Evolutionary conservation across 768 basidiomycete genomes (phyloP), one percentile per base, ranked within the genome.

Genomic region (Boletus sp.): DNA sequence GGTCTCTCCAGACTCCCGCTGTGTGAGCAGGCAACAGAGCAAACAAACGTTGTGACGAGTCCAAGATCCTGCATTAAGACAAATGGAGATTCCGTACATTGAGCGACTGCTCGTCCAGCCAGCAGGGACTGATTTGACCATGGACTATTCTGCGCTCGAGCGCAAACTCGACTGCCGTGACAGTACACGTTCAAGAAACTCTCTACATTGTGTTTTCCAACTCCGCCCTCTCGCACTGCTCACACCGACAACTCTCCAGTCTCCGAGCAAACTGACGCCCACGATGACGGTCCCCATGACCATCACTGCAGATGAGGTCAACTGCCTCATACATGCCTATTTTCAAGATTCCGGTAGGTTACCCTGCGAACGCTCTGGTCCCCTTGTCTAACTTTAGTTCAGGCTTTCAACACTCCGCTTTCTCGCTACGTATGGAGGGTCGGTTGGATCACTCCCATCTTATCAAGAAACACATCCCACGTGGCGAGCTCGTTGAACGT

Each of bases 331-430:
- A 44, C 84, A 93, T 69, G 80, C 91, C 2, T 93, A 92, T 65
- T 83, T 93, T 59, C 77, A 85, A 59, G 91, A 93, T 62, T 90
- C 89, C 32, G 90, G 90, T 89, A 19, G 51, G 45, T 30, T 33
- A n/a, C 25, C 14, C 11, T 35, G 38, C 14, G 27, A 32, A 45
- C 46, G 17, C 15, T 49, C 21, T 15, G 34, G 34, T 33, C 51
- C 40, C 43, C 55, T 60, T 30, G 50, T 54, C 55, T 58, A 21
- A 55, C 51, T 44, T 27, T 34, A 14, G 29, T 11, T 38, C 52
- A 91, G 91, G 90, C 51, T 90, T 93, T 65, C 77, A 79, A 34
- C 91, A 93, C 65, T 83, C 90, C 30, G 90, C 91, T 7, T 93
- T 89, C 69, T 79, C 84, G n/a, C 75, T 93, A 30, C 83, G 84